Percentiles rank a stretch among this genome's conserved stretches.
phyloP scores from a whole-genome alignment of 495 filamentous ascomycete genomes.

The Tuber melanosporum region DNA sequence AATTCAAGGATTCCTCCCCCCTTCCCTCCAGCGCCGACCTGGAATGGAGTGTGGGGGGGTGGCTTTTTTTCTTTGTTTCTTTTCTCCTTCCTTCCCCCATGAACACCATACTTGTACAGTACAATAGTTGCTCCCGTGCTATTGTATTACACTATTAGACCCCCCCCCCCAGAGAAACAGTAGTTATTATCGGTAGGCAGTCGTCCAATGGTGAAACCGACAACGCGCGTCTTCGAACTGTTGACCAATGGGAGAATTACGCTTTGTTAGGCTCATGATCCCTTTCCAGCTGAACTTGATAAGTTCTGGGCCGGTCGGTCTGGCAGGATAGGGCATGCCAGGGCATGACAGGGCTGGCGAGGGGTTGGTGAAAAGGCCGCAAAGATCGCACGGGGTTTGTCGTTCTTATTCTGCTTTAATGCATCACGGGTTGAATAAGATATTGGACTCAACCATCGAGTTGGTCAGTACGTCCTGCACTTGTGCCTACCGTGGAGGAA shows the following conservation, averaged over 20 bases:
- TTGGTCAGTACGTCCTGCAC: background rate
- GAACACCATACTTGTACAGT: background rate
- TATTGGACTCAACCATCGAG: background rate
- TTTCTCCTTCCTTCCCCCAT: background rate
- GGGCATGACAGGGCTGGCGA: background rate
- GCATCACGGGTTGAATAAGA: background rate
- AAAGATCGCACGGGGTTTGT: background rate
- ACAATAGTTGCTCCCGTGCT: background rate
- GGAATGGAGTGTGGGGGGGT: background rate
- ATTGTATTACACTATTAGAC: background rate
- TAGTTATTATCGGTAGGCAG: background rate
- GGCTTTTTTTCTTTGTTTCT: background rate
- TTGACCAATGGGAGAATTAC: background rate
- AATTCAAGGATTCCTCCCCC: background rate
- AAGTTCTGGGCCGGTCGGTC: background rate
- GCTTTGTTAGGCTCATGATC: background rate
- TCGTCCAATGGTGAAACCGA: background rate
- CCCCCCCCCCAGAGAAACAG: background rate
- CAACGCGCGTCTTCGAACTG: background rate
- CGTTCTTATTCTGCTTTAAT: background rate
- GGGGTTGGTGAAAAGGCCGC: slow-evolving; percentile 3
- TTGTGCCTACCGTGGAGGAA: too few species aligned
- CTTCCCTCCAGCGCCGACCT: background rate
- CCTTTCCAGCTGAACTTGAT: slow-evolving; percentile 1
- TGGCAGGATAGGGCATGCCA: background rate